These are phyloP conservation scores for Diaporthe sp. DNA, from an alignment of 2,329 filamentous ascomycete genomes.

Conservation along the genomic window DNA sequence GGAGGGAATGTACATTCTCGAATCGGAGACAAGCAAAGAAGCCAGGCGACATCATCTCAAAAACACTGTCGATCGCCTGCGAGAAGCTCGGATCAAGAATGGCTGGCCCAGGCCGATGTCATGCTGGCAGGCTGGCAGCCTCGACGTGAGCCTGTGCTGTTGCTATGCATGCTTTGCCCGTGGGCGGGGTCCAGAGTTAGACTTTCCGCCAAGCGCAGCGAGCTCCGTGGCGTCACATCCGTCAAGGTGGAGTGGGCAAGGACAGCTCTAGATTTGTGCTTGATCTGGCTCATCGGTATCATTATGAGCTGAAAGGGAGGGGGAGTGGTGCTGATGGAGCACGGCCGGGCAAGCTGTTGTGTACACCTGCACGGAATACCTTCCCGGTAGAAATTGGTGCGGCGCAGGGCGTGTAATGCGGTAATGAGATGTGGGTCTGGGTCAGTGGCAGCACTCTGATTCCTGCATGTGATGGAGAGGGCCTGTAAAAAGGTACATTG, in stretches of 20 bases:
- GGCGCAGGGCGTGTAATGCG: constrained; percentile 21
- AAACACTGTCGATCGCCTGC: constrained; percentile 25
- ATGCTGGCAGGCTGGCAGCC: not conserved
- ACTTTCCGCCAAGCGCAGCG: constrained; percentile 22
- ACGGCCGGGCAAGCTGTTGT: constrained; percentile 15
- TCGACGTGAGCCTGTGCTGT: constrained; percentile 10
- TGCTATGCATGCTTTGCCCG: not conserved
- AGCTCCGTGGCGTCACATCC: constrained; percentile 28
- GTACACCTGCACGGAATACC: constrained; percentile 13
- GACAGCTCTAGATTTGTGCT: constrained; percentile 9
- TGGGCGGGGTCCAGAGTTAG: constrained; percentile 17
- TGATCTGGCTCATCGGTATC: constrained; percentile 18
- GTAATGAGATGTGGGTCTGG: constrained; percentile 31
- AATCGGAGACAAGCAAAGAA: constrained; percentile 10
- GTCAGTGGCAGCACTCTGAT: constrained; percentile 5
- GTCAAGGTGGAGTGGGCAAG: not conserved
- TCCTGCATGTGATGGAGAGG: constrained; percentile 17
- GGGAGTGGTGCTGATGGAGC: not conserved
- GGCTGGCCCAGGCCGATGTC: constrained; percentile 2
- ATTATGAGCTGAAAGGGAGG: constrained; percentile 5
- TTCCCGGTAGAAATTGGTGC: constrained; percentile 15
- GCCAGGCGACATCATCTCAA: constrained; percentile 18
- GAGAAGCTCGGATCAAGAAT: constrained; percentile 29
- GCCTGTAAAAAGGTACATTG: not conserved
- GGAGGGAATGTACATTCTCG: not conserved